Evolutionary conservation across 1,284 basidiomycete genomes (phyloP).

Genomic region (Cerrena zonata): DNA sequence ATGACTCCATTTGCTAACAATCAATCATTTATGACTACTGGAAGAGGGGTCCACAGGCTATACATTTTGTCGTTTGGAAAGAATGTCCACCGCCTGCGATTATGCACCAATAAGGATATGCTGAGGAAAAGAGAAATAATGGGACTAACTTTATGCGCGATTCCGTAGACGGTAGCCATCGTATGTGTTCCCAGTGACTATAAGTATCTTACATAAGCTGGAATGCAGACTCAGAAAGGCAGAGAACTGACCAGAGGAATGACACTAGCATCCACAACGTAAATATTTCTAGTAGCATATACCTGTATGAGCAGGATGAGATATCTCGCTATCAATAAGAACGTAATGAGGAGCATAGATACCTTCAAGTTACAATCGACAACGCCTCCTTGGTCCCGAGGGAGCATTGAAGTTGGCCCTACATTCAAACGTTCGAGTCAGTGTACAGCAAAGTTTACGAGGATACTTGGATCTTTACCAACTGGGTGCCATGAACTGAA

Average conservation of each 20-base stretch:
- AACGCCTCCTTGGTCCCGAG: constrained; percentile 10
- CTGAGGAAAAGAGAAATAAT: not conserved
- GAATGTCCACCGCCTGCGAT: too few relatives aligned
- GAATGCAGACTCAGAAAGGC: not conserved
- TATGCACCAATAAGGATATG: too few relatives aligned
- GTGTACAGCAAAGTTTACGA: too few relatives aligned
- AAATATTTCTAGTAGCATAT: constrained; percentile 15
- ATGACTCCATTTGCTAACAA: too few relatives aligned
- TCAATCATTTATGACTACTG: too few relatives aligned
- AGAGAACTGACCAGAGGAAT: constrained; percentile 6
- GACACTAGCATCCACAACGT: constrained; percentile 16
- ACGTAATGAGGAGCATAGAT: not conserved
- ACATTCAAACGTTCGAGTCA: not conserved
- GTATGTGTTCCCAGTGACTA: not conserved
- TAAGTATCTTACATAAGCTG: not conserved
- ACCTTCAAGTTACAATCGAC: constrained; percentile 14
- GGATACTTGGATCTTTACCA: constrained; percentile 1
- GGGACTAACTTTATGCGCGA: not conserved
- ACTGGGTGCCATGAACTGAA: constrained; percentile 8
- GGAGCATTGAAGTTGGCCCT: not conserved
- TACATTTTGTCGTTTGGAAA: too few relatives aligned
- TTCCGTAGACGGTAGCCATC: not conserved
- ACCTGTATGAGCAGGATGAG: constrained; percentile 4
- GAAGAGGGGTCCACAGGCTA: too few relatives aligned
- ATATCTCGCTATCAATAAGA: not conserved